Conservation (phyloP, 176 grass and related monocot genomes). For the Areca catechu region DNA sequence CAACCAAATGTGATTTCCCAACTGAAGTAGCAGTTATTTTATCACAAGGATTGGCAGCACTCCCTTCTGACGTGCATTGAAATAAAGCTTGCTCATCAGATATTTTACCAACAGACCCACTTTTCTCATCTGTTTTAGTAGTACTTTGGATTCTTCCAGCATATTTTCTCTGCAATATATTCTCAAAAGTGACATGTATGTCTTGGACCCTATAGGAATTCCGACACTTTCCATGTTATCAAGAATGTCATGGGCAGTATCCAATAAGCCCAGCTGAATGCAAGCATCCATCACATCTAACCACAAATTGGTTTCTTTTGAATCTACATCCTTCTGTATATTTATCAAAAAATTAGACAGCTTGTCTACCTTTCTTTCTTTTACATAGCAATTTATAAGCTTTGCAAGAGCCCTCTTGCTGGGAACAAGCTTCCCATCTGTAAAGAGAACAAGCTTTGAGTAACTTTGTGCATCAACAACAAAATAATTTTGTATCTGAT, state of each 20-base stretch:
- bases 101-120: slow-evolving; percentile 11
- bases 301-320: slow-evolving; percentile 24
- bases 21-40: slow-evolving; percentile 11
- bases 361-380: slow-evolving; percentile 42
- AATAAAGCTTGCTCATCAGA: slow-evolving; percentile 23
- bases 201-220: slow-evolving; percentile 26
- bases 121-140: slow-evolving; percentile 70
- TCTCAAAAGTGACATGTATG: slow-evolving; percentile 57
- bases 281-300: slow-evolving; percentile 42
- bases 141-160: slow-evolving; percentile 40
- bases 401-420: slow-evolving; percentile 67
- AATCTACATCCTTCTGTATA: slow-evolving; percentile 29
- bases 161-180: slow-evolving; percentile 55
- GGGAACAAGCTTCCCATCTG: slow-evolving; percentile 41
- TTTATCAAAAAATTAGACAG: slow-evolving; percentile 52
- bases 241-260: slow-evolving; percentile 68
- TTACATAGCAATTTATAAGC: slow-evolving; percentile 54
- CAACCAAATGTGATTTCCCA: slow-evolving; percentile 36
- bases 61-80: slow-evolving; percentile 22
- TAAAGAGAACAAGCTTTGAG: slow-evolving; percentile 29
- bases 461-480: slow-evolving; percentile 27
- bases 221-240: slow-evolving; percentile 49
- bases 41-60: slow-evolving; percentile 19
- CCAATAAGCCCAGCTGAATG: slow-evolving; percentile 70
- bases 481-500: slow-evolving; percentile 46